phyloP scores from a whole-genome alignment of 2,329 filamentous ascomycete genomes.

The Scolecobasidium constrictum region DNA sequence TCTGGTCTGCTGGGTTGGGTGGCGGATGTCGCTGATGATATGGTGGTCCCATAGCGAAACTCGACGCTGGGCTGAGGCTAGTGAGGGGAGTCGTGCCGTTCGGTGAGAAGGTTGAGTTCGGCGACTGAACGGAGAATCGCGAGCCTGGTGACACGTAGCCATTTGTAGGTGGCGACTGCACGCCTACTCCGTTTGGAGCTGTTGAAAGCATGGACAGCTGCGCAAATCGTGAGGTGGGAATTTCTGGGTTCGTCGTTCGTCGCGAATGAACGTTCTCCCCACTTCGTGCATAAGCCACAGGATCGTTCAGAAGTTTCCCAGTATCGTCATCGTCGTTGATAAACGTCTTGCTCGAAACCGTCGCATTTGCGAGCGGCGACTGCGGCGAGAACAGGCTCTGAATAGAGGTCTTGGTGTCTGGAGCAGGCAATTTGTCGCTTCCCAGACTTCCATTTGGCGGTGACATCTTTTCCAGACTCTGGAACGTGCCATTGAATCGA shows the following conservation, averaged over 20 bases:
- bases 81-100: conserved; percentile 20
- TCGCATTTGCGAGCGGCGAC: conserved; percentile 60
- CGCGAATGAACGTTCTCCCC: conserved; percentile 43
- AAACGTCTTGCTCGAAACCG: conserved; percentile 57
- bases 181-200: conserved; percentile 18
- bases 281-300: conserved; percentile 63
- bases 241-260: conserved; percentile 59
- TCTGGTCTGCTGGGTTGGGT: conserved; percentile 89
- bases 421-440: conserved; percentile 42
- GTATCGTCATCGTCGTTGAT: conserved; percentile 68
- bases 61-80: conserved; percentile 38
- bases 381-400: conserved; percentile 61
- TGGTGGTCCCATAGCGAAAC: conserved; percentile 44
- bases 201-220: conserved; percentile 63
- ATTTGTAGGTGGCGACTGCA: conserved; percentile 45
- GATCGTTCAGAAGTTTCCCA: conserved; percentile 58
- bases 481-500: conserved; percentile 53
- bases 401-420: conserved; percentile 43
- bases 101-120: conserved; percentile 29
- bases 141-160: conserved; percentile 38
- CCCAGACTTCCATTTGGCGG: conserved; percentile 45
- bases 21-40: conserved; percentile 62
- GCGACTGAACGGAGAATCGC: conserved; percentile 38
- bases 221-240: conserved; percentile 58
- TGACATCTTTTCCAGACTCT: conserved; percentile 50